Evolutionary conservation across 129 eudicot genomes (phyloP).

Genomic region (Tagetes erecta): DNA sequence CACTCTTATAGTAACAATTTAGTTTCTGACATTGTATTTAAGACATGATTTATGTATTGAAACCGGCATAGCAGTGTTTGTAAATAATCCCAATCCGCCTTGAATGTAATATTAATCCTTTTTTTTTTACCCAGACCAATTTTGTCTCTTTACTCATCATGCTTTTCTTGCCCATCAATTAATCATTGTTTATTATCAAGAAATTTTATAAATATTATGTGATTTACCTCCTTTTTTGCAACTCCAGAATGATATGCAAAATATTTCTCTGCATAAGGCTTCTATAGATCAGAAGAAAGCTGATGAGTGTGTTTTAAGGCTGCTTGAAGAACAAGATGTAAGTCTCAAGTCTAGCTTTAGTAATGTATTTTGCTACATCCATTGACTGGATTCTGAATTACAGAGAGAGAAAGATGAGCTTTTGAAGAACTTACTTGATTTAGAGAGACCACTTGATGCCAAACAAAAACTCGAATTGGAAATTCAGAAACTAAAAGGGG

Average conservation of each 20-base stretch:
- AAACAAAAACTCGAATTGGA: constrained; percentile 91
- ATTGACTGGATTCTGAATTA: constrained; percentile 20
- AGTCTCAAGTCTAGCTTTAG: constrained; percentile 5
- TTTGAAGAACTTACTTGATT: constrained; percentile 58
- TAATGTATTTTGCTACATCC: constrained; percentile 7
- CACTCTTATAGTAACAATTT: too few species aligned
- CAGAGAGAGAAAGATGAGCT: constrained; percentile 94
- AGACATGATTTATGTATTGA: too few species aligned
- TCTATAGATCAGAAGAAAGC: constrained; percentile 83
- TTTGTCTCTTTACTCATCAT: too few species aligned
- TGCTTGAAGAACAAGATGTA: constrained; percentile 91
- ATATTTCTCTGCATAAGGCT: constrained; percentile 90
- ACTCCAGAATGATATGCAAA: constrained; percentile 68
- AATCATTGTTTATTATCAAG: too few species aligned
- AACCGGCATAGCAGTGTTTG: too few species aligned
- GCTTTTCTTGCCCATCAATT: too few species aligned
- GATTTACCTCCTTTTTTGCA: too few species aligned
- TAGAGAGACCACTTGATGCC: constrained; percentile 71
- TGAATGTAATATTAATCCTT: too few species aligned
- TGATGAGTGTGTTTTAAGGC: constrained; percentile 81
- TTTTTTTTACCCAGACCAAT: too few species aligned
- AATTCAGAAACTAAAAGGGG: constrained; percentile 85
- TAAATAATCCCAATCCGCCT: too few species aligned
- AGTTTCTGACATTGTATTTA: too few species aligned
- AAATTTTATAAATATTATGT: too few species aligned